A percentile compares a stretch with the other conserved stretches of the same genome.
Conservation (phyloP, 2,329 filamentous ascomycete genomes). For the Cladosporium sp. region DNA sequence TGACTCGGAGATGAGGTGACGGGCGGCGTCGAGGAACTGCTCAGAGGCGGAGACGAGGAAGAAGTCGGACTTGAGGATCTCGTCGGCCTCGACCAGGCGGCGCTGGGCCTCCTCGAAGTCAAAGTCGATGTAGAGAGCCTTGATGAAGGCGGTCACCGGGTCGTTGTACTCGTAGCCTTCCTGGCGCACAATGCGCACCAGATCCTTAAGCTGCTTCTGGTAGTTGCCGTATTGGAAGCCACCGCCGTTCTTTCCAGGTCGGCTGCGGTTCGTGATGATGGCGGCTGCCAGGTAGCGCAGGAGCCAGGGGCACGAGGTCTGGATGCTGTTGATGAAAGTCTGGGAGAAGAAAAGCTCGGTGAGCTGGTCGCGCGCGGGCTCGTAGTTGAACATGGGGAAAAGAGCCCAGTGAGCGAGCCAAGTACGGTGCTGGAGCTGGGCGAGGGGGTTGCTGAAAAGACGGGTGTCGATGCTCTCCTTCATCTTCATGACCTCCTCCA, state of each 20-base stretch:
- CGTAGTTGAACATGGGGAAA: conserved; percentile 98
- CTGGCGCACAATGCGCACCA: conserved; percentile 91
- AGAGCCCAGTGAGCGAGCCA: conserved; percentile 98
- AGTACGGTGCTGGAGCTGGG: conserved; percentile 91
- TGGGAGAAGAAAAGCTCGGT: conserved; percentile 97
- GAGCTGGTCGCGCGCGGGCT: conserved; percentile 80
- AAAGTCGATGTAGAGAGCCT: conserved; percentile 92
- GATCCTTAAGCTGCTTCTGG: conserved; percentile 98
- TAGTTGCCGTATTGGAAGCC: conserved; percentile 93
- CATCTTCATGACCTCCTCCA: conserved; percentile 86
- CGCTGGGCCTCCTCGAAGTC: conserved; percentile 95
- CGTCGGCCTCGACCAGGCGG: conserved; percentile 79
- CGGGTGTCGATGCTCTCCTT: conserved; percentile 90
- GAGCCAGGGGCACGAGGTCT: conserved; percentile 95
- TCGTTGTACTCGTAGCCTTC: conserved; percentile 97
- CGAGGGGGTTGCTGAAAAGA: conserved; percentile 92
- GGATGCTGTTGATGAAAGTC: conserved; percentile 98
- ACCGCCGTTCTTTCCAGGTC: conserved; percentile 78
- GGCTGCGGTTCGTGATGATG: conserved; percentile 78
- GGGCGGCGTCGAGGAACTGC: conserved; percentile 84
- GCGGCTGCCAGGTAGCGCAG: conserved; percentile 89
- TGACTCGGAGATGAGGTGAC: conserved; percentile 95
- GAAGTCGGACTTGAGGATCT: conserved; percentile 89
- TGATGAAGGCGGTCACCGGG: conserved; percentile 92
- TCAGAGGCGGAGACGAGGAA: conserved; percentile 85